These are phyloP conservation scores for Sechiopsis laciniata DNA, from an alignment of 306 rosid species.

Conservation along the genomic window DNA sequence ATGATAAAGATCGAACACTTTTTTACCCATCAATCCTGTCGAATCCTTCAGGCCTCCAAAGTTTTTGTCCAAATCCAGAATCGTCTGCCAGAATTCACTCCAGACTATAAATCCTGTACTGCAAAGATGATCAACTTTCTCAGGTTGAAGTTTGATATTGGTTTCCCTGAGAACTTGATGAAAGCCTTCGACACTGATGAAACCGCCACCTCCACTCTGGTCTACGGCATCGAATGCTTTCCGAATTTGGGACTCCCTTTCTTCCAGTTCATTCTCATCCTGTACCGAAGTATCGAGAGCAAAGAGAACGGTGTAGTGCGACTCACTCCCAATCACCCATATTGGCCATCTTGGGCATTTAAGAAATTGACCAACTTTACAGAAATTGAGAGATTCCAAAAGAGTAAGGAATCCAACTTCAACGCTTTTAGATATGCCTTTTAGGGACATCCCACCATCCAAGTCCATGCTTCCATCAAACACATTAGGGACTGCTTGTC, in stretches of 20 bases:
- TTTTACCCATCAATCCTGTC: conserved; percentile 92
- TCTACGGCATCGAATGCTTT: conserved; percentile 88
- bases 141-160: conserved; percentile 51
- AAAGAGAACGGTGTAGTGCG: conserved; percentile 87
- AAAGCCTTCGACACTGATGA: conserved; percentile 86
- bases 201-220: conserved; percentile 98
- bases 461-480: conserved; percentile 93
- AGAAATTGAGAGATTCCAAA: conserved; percentile 80
- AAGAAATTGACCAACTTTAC: conserved; percentile 79
- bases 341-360: conserved; percentile 94
- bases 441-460: conserved; percentile 84
- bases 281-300: conserved; percentile 74
- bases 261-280: conserved; percentile 91
- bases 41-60: conserved; percentile 92
- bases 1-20: conserved; percentile 82
- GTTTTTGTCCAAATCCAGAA: conserved; percentile 78
- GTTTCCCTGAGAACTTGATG: conserved; percentile 74
- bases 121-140: conserved; percentile 72
- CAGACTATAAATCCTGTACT: conserved; percentile 80
- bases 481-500: conserved; percentile 88
- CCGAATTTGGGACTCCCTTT: conserved; percentile 78
- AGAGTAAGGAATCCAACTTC: conserved; percentile 93
- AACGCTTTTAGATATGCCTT: conserved; percentile 69
- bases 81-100: conserved; percentile 98
- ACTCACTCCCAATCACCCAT: conserved; percentile 95